Evolutionary conservation across 2,329 filamentous ascomycete species (phyloP).

Genomic region (Fusarium graminum): DNA sequence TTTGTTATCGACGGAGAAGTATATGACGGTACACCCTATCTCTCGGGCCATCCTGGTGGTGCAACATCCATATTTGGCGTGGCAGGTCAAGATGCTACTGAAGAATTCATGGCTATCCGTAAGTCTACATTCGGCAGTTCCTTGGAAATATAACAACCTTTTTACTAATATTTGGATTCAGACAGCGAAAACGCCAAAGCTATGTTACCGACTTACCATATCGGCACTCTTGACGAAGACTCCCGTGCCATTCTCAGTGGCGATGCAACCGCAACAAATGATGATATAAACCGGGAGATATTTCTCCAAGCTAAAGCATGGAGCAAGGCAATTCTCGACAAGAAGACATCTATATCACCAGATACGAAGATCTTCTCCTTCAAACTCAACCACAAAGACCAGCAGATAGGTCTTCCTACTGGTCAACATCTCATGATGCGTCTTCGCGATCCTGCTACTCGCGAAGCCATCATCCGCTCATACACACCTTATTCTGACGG

Average conservation of each 20-base stretch:
- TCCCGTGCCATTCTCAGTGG: slow-evolving; percentile 67
- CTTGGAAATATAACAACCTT: too few relatives aligned
- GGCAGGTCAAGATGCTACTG: slow-evolving; percentile 84
- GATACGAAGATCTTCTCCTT: slow-evolving; percentile 89
- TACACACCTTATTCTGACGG: slow-evolving; percentile 86
- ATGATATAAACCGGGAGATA: slow-evolving; percentile 61
- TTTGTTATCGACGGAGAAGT: slow-evolving; percentile 91
- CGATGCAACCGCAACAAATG: slow-evolving; percentile 51
- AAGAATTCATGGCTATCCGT: slow-evolving; percentile 95
- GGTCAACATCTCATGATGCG: slow-evolving; percentile 92
- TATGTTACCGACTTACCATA: slow-evolving; percentile 89
- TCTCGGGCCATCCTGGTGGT: slow-evolving; percentile 87
- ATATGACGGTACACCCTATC: slow-evolving; percentile 85
- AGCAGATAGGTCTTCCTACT: slow-evolving; percentile 80
- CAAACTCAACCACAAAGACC: slow-evolving; percentile 76
- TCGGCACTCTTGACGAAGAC: slow-evolving; percentile 78
- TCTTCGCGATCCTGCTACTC: slow-evolving; percentile 76
- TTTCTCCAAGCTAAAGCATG: slow-evolving; percentile 82
- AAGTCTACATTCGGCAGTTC: slow-evolving; percentile 55
- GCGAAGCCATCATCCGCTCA: slow-evolving; percentile 81
- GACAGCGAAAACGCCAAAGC: slow-evolving; percentile 92
- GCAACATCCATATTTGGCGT: slow-evolving; percentile 85
- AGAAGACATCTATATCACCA: slow-evolving; percentile 77
- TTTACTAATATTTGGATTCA: slow-evolving; percentile 56
- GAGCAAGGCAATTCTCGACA: slow-evolving; percentile 78